Evolutionary conservation across 345 rosid species (phyloP), one percentile per base, ranked within the genome.

Genomic region (Reutealis trisperma): DNA sequence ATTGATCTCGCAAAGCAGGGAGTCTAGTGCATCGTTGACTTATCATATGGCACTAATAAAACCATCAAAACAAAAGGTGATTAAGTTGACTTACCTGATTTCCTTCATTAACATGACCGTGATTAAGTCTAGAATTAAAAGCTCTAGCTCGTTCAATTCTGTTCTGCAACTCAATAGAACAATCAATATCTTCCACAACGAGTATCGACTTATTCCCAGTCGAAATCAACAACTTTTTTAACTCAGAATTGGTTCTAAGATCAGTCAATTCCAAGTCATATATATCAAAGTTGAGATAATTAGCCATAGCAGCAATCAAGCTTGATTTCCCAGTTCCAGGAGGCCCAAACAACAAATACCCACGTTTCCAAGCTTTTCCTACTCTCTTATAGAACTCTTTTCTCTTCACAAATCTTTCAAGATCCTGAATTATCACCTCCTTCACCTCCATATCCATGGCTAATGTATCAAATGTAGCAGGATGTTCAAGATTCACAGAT

Each of bases 291-390:
- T 82, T 87, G 0, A 88, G 32, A n/a, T 88, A 84, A 77, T 90
- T 87, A 24, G 92, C 94, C 83, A 87, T 87, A 1, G 90, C 94
- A 0, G 94, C 92, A 76, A 87, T 76, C 85, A 88, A 81, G 8
- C 89, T 90, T 0, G 92, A 90, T 78, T 88, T 88, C 8, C 92
- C 92, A 1, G 92, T 90, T 5, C 93, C 90, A 0, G 93, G 92
- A 19, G 90, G 89, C 21, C 92, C 93, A 66, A 82, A 84, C 59
- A 87, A 63, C 69, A 90, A 81, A 52, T 84, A 90, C 10, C 89
- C 93, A 8, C 92, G 77, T 75, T 88, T 90, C 92, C 94, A 90
- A 27, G 92, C 84, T 69, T 81, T 84, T 12, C 92, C 92, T 4
- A 86, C 90, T 81, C 71, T 86, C 73, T 75, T 87, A 13, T 87